A percentile compares a stretch with the other conserved stretches of the same genome.
Conservation (phyloP, 192 early-diverging fungal species). For the Backusella mclennaniae region DNA sequence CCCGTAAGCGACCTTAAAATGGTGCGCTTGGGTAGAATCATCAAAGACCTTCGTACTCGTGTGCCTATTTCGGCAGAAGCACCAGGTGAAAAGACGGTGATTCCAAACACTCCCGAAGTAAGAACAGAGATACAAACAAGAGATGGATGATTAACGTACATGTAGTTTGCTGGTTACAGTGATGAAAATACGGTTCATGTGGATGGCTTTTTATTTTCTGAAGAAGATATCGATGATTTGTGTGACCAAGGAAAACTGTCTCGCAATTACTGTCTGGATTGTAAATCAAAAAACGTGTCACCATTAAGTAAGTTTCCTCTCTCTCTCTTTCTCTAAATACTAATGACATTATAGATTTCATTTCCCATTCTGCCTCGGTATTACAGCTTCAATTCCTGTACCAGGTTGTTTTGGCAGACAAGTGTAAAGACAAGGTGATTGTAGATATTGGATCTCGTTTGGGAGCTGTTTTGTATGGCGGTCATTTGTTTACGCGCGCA, state of each 20-base stretch:
- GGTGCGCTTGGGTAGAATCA: conserved; percentile 47
- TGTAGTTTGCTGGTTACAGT: conserved; percentile 48
- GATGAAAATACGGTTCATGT: conserved; percentile 57
- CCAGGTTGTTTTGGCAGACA: conserved; percentile 43
- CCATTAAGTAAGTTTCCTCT: conserved; percentile 36
- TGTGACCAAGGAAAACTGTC: conserved; percentile 53
- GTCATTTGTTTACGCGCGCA: conserved; percentile 50
- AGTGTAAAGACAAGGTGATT: conserved; percentile 43
- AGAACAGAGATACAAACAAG: background rate
- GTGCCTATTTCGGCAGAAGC: conserved; percentile 55
- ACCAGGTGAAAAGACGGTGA: conserved; percentile 45
- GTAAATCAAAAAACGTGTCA: conserved; percentile 44
- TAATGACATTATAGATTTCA: conserved; percentile 42
- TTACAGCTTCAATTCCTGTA: conserved; percentile 57
- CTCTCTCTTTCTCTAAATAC: background rate
- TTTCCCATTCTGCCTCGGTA: conserved; percentile 57
- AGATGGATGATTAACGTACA: background rate
- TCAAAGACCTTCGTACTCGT: conserved; percentile 46
- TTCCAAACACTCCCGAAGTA: conserved; percentile 49
- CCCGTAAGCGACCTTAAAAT: conserved; percentile 30
- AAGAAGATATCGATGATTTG: conserved; percentile 60
- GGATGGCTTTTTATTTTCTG: conserved; percentile 55
- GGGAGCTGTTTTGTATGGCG: conserved; percentile 57
- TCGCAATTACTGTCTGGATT: conserved; percentile 53
- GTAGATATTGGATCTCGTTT: conserved; percentile 60